These are phyloP conservation scores for Mucor indicus DNA, from an alignment of 371 early-diverging fungal species.

Conservation along the genomic window DNA sequence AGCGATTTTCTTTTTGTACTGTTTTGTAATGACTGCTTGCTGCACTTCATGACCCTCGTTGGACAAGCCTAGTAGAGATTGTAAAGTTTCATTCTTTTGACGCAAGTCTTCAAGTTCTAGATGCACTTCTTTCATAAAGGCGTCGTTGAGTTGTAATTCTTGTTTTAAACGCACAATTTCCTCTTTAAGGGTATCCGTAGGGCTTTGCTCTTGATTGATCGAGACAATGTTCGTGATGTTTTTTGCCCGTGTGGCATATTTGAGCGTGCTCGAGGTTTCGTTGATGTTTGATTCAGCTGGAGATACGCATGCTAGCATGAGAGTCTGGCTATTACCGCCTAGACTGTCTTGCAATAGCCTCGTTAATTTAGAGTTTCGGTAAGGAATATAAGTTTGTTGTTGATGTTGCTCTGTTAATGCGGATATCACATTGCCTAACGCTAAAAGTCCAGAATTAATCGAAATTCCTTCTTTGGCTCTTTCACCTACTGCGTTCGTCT, in stretches of 20 bases:
- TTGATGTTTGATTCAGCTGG: slow-evolving; percentile 68
- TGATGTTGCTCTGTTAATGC: slow-evolving; percentile 84
- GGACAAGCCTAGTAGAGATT: neutral
- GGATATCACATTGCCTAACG: slow-evolving; percentile 97
- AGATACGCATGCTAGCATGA: slow-evolving; percentile 89
- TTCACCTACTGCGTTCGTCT: slow-evolving; percentile 94
- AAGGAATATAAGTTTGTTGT: slow-evolving; percentile 86
- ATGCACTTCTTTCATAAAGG: slow-evolving; percentile 24
- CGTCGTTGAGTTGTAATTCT: slow-evolving; percentile 12
- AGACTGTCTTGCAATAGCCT: slow-evolving; percentile 20
- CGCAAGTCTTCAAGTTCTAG: slow-evolving; percentile 13
- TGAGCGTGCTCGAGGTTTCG: slow-evolving; percentile 87
- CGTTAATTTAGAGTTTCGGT: slow-evolving; percentile 91
- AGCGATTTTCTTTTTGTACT: too few relatives aligned
- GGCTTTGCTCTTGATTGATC: slow-evolving; percentile 28
- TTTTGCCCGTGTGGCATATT: slow-evolving; percentile 82
- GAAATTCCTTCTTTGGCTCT: slow-evolving; percentile 95
- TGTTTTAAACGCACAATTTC: slow-evolving; percentile 11
- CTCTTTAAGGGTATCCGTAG: slow-evolving; percentile 10
- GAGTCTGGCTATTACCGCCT: slow-evolving; percentile 86
- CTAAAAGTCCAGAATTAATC: slow-evolving; percentile 96
- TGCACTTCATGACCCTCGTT: too few relatives aligned
- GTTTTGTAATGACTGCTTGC: too few relatives aligned
- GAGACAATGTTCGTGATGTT: slow-evolving; percentile 78
- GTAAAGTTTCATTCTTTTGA: slow-evolving; percentile 2